These are phyloP conservation scores for Tetracladium maxilliforme DNA, from an alignment of 2,329 filamentous ascomycete species.

Conservation along the genomic window DNA sequence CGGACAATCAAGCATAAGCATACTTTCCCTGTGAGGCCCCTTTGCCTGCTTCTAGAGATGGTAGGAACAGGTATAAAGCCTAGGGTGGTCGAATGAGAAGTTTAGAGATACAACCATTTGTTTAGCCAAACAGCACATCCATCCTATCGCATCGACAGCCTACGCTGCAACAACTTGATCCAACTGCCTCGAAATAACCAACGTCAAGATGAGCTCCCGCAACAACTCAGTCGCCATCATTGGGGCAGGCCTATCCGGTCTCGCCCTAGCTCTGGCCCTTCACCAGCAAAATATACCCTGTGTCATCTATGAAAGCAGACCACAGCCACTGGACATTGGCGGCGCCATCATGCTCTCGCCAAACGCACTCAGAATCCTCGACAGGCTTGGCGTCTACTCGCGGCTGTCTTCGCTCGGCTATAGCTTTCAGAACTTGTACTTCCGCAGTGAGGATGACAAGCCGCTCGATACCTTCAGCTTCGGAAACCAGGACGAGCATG, in stretches of 20 bases:
- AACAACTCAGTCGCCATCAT: slow-evolving; percentile 22
- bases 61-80: too few relatives aligned
- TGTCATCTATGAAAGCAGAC: slow-evolving; percentile 34
- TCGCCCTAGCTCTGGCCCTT: slow-evolving; percentile 37
- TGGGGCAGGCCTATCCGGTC: slow-evolving; percentile 31
- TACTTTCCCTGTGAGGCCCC: too few relatives aligned
- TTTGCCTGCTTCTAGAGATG: too few relatives aligned
- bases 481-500: slow-evolving; percentile 28
- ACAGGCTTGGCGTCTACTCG: slow-evolving; percentile 30
- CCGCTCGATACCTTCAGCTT: slow-evolving; percentile 28
- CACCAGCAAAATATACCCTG: slow-evolving; percentile 31
- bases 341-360: slow-evolving; percentile 45
- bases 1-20: too few relatives aligned
- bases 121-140: too few relatives aligned
- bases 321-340: slow-evolving; percentile 27
- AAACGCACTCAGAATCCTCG: slow-evolving; percentile 38
- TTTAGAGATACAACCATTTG: too few relatives aligned
- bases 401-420: slow-evolving; percentile 27
- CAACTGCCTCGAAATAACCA: too few relatives aligned
- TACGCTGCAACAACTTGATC: too few relatives aligned
- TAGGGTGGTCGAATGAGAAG: too few relatives aligned
- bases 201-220: slow-evolving; percentile 3
- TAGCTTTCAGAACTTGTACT: slow-evolving; percentile 34
- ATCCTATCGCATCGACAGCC: too few relatives aligned
- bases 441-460: slow-evolving; percentile 19